phyloP scores from a whole-genome alignment of 345 rosid genomes.

The Moringa oleifera region DNA sequence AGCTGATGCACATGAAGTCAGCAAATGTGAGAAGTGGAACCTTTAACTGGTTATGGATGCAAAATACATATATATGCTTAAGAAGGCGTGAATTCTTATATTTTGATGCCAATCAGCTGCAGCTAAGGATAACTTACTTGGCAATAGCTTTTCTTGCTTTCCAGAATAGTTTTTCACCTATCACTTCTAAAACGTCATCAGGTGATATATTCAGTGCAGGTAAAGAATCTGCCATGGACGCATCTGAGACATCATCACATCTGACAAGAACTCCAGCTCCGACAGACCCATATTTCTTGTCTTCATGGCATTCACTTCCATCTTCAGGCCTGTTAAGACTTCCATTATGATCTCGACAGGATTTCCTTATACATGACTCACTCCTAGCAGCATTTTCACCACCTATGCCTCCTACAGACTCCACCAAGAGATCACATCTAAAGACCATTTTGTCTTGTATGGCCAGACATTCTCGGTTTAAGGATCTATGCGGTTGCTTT shows the following conservation, averaged over 20 bases:
- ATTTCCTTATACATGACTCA: conserved; percentile 26
- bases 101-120: conserved; percentile 6
- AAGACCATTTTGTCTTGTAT: conserved; percentile 18
- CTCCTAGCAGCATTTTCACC: conserved; percentile 29
- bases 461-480: conserved; percentile 15
- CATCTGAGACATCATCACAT: conserved; percentile 20
- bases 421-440: conserved; percentile 19
- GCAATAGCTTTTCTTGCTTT: conserved; percentile 59
- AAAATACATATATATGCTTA: neutral
- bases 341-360: conserved; percentile 21
- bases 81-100: neutral
- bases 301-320: conserved; percentile 13
- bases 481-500: conserved; percentile 27
- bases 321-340: conserved; percentile 28
- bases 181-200: conserved; percentile 48
- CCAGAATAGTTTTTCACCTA: conserved; percentile 75
- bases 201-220: conserved; percentile 42
- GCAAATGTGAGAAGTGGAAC: neutral
- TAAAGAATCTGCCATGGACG: conserved; percentile 30
- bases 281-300: conserved; percentile 7
- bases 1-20: neutral
- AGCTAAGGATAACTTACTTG: conserved; percentile 45
- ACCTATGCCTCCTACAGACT: conserved; percentile 18
- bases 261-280: conserved; percentile 14
- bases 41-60: neutral